These are phyloP conservation scores for Exophiala oligosperma DNA, from an alignment of 2,329 filamentous ascomycete genomes.

Conservation along the genomic window DNA sequence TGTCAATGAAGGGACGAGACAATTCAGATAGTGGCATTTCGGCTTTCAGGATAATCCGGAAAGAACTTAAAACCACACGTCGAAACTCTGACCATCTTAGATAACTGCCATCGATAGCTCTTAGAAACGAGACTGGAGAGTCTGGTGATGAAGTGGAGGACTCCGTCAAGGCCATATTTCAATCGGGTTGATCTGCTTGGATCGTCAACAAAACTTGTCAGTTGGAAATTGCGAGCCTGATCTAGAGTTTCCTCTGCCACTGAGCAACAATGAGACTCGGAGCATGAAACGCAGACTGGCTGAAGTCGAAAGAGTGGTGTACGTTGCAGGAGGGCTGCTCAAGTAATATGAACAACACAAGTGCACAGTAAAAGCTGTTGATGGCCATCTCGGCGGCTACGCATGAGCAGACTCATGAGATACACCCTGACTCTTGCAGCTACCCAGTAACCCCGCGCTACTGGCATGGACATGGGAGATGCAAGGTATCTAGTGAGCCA, in stretches of 20 bases:
- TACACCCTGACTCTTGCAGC: no score
- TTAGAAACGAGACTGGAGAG: conserved; percentile 18
- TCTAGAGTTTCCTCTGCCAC: background rate
- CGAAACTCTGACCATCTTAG: conserved; percentile 27
- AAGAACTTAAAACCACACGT: conserved; percentile 21
- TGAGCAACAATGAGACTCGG: background rate
- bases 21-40: conserved; percentile 15
- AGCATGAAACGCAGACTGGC: background rate
- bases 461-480: background rate
- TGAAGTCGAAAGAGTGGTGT: background rate
- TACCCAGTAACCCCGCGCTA: background rate
- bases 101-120: conserved; percentile 27
- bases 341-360: background rate
- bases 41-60: conserved; percentile 19
- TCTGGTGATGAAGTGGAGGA: conserved; percentile 15
- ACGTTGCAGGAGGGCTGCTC: background rate
- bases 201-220: background rate
- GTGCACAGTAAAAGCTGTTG: background rate
- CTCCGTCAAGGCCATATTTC: background rate
- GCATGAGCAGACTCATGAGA: background rate
- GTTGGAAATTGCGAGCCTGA: background rate
- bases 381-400: background rate
- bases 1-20: conserved; percentile 16
- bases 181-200: background rate
- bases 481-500: background rate